A percentile compares a stretch with the other conserved stretches of the same genome.
Conservation (phyloP, 176 grass and related monocot species). For the Musa itinerans region DNA sequence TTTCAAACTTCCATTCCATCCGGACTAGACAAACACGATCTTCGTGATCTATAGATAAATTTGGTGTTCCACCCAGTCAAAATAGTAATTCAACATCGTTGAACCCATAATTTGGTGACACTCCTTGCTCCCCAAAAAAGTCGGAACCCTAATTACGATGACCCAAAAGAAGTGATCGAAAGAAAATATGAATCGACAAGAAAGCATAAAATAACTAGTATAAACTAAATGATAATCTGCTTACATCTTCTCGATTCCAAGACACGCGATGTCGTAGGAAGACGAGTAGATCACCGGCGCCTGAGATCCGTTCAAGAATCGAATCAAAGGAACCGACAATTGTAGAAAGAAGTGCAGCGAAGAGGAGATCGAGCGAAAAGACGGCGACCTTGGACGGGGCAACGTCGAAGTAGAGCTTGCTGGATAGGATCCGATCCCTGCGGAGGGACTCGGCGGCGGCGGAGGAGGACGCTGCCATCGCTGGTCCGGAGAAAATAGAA, state of each 20-base stretch:
- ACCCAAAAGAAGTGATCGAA: too few species aligned
- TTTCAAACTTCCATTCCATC: too few species aligned
- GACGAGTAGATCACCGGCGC: constrained; percentile 71
- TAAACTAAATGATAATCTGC: background rate
- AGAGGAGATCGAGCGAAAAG: background rate
- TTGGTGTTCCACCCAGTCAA: too few species aligned
- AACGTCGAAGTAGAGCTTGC: constrained; percentile 93
- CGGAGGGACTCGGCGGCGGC: constrained; percentile 35
- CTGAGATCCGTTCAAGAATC: constrained; percentile 12
- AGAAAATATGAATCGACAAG: too few species aligned
- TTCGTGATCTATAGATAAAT: too few species aligned
- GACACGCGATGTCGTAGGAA: constrained; percentile 73
- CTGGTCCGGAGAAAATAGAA: background rate
- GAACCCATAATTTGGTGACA: too few species aligned
- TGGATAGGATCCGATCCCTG: constrained; percentile 63
- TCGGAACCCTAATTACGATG: too few species aligned
- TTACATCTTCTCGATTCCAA: constrained; percentile 92
- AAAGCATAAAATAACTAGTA: background rate
- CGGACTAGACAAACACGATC: too few species aligned
- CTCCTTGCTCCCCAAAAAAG: too few species aligned
- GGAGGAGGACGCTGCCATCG: constrained; percentile 33
- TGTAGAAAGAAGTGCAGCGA: background rate
- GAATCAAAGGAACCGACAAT: background rate
- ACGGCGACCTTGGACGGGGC: constrained; percentile 46
- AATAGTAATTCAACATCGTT: too few species aligned